Evolutionary conservation across 1,284 basidiomycete species (phyloP), one percentile per base, ranked within the genome.

Genomic region (Fomes fomentarius): DNA sequence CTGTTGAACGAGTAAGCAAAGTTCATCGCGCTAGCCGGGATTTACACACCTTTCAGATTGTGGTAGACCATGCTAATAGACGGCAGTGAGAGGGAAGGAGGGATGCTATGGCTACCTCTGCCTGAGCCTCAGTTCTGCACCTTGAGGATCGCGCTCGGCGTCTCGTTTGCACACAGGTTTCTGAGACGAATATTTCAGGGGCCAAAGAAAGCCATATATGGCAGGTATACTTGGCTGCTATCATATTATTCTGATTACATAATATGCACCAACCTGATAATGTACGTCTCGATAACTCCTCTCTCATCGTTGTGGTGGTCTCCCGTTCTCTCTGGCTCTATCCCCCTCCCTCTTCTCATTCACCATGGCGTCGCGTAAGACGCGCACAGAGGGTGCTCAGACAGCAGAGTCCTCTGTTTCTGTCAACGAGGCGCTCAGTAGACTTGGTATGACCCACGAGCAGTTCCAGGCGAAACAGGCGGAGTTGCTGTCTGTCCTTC

Each of bases 31-130:
- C 28, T 14, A 41, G 30, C 8, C 34, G 22, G 8, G 15, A 34
- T 28, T 33, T 28, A 68, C 78, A 60, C 61, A 91, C 94, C 89
- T 78, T 96, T 96, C 68, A 96, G 82, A 77, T 96, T 96, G 70
- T 94, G 90, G 71, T 94, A 93, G 50, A 87, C 85, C 89, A 92
- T 92, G 63, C 53, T 57, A 22, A 44, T 35, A 44, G 44, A 41
- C 31, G 47, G 38, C 52, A 45, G 31, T 39, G 39, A 37, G 52
- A 21, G 34, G 35, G 30, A 49, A 40, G 50, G 55, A 44, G 47
- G 50, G 49, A 21, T 43, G 48, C 19, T 39, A 24, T 39, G 17
- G n/a, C 35, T 37, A 12, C n/a, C n/a, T 30, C 28, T 30, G 28
- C 28, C 7, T 30, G 28, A 30, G 28, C 12, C 28, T 30, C 2